Evolutionary conservation across 2,329 filamentous ascomycete species (phyloP), one percentile per base, ranked within the genome.

Genomic region (Cladophialophora carrionii): DNA sequence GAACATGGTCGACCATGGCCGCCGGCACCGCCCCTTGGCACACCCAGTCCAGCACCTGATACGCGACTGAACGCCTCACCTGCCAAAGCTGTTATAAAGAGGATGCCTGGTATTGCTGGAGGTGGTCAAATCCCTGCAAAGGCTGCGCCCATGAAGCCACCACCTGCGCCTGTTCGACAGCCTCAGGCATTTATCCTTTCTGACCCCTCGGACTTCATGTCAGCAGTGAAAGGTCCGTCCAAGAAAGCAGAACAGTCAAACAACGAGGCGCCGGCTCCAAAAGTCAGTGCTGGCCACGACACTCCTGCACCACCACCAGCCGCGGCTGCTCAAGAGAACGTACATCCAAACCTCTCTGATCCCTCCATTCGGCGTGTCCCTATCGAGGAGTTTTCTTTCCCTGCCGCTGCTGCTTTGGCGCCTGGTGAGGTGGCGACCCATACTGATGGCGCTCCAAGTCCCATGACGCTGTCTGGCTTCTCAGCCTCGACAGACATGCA

Each of bases 371-470:
- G 62, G 7, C 58, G 62, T 37, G 52, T 69, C 1, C 62, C 61
- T 9, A 46, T 65, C 8, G 41, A 24, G 12, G 62, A 67, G 29
- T 63, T 67, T 14, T 58, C 64, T 10, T 64, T 66, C 56, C 59
- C 64, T 14, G 26, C 32, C 4, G 22, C 20, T 24, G 31, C 17
- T 24, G 32, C 51, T 32, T 34, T 68, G 4, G 59, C 55, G 34
- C 57, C 51, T 20, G 56, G 26, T 14, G 46, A 67, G 6, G 17
- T 63, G 4, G 52, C 62, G 7, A 67, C 67, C 5, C 67, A 69
- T 60, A 69, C 67, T 29, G 64, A 68, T 49, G 65, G 68, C 26
- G 61, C 43, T 43, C 61, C 65, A 37, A 66, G 61, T 34, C 58
- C 61, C 5, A 49, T 22, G n/a, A 53, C 54, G 9, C 43, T 64